Base-by-base conservation (phyloP, 352 stramenopile species). In the Pythium phragmiticola region DNA sequence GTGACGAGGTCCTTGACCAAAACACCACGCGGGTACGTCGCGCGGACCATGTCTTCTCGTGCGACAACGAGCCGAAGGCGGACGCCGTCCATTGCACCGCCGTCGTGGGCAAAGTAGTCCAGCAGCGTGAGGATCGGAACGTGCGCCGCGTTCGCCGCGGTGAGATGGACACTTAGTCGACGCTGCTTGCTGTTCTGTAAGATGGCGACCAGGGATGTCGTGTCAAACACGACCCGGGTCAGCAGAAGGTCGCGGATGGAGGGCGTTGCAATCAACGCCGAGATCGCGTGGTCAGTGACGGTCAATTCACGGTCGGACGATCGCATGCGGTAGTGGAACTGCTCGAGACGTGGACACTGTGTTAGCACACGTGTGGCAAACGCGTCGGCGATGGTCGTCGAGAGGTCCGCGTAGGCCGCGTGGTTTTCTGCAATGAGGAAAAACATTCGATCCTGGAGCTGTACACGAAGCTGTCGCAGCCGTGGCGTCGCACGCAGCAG, bases 31-130 rank as follows among this genome's bases (percentile, higher is more conserved):
- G 57, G 57, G 36, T 63, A 54, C 21, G 57, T 63, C 2, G 12
- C n/a, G 14, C 57, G 57, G 21, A 63, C 46, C 57, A 63, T 63
- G 16, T 63, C 46, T 63, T 63, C 57, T 3, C 57, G 45, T 6
- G 19, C 33, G 19, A 63, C 45, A 8, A 23, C 30, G 11, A 63
- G 19, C 3, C 14, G 14, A 11, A 63, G 21, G 2, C n/a, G 33
- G 9, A 56, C 36, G 19, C 43, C 45, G 12, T 49, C 21, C 5
- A 19, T 41, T 11, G 46, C 47, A 45, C 34, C 7, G 16, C 21
- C 7, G 46, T 45, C 12, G 9, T 37, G 19, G 21, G 34, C 36
- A 13, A 63, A 48, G 28, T 50, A 41, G 19, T 63, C 17, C 4
- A 63, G 28, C 19, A 63, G 21, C 21, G 36, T 48, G 2, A 57